Percentiles rank a stretch among this genome's conserved stretches.
phyloP scores from a whole-genome alignment of 2,329 filamentous ascomycete genomes.

The Aspergillus bombycis region DNA sequence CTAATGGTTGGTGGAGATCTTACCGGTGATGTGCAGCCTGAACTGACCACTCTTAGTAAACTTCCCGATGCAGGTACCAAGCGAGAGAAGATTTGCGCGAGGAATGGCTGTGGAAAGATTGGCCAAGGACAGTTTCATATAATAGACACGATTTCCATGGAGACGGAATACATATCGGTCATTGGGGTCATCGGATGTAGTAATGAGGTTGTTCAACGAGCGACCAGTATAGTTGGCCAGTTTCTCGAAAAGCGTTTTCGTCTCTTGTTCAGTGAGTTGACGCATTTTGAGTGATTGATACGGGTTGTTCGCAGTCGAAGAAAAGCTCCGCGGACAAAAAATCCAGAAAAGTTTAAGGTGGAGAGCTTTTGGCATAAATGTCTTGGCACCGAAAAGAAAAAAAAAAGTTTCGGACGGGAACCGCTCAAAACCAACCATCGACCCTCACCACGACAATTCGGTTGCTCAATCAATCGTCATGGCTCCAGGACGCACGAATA shows the following conservation, averaged over 20 bases:
- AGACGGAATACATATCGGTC: constrained; percentile 87
- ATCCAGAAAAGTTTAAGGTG: constrained; percentile 23
- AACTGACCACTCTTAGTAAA: constrained; percentile 98
- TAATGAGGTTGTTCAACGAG: constrained; percentile 82
- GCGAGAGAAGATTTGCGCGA: constrained; percentile 77
- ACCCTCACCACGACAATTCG: neutral
- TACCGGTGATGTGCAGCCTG: constrained; percentile 78
- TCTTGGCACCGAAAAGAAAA: constrained; percentile 34
- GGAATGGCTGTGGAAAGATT: constrained; percentile 88
- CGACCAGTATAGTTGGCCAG: constrained; percentile 90
- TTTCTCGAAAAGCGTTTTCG: constrained; percentile 81
- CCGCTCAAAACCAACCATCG: neutral
- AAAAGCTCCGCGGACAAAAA: constrained; percentile 29
- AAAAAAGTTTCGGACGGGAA: constrained; percentile 27
- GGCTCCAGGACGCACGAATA: constrained; percentile 51
- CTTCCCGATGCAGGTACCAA: constrained; percentile 80
- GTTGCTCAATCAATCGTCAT: constrained; percentile 34
- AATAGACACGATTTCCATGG: constrained; percentile 84
- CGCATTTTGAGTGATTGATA: constrained; percentile 60
- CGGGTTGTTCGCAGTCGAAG: constrained; percentile 7
- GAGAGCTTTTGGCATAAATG: constrained; percentile 22
- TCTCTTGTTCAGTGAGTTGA: constrained; percentile 69
- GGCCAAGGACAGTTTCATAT: constrained; percentile 84
- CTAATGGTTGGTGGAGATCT: neutral
- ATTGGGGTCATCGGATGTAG: constrained; percentile 67